A percentile compares a stretch with the other conserved stretches of the same genome.
phyloP scores from a whole-genome alignment of 208 protist species.

The Trypanosoma avium region DNA sequence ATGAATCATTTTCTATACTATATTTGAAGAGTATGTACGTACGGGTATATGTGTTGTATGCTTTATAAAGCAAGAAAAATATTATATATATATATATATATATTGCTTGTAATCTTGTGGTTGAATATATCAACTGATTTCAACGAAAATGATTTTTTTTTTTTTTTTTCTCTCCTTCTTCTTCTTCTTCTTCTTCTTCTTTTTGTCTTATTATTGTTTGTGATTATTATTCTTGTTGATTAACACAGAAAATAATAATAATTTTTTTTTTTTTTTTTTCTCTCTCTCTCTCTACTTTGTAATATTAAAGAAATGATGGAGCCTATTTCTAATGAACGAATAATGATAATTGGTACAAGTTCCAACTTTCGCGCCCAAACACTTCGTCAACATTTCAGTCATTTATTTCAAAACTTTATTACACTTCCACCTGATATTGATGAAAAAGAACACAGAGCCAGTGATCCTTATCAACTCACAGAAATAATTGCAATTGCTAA shows the following conservation, averaged over 20 bases:
- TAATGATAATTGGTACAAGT: constrained; percentile 84
- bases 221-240: background rate
- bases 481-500: constrained; percentile 37
- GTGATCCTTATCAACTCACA: constrained; percentile 59
- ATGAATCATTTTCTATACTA: background rate
- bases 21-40: no score
- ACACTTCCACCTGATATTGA: constrained; percentile 78
- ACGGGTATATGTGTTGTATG: no score
- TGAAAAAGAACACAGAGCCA: constrained; percentile 61
- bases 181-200: no score
- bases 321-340: constrained; percentile 18
- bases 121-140: no score
- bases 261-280: background rate
- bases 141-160: no score
- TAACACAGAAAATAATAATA: no score
- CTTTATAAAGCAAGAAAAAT: no score
- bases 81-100: no score
- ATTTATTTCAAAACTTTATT: constrained; percentile 44
- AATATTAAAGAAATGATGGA: background rate
- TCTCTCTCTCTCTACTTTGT: background rate
- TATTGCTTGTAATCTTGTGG: no score
- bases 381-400: constrained; percentile 39
- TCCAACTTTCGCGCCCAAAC: constrained; percentile 40
- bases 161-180: no score
- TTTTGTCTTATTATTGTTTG: no score